These are phyloP conservation scores for Lobosporangium transversale DNA, from an alignment of 192 early-diverging fungal genomes.

Conservation along the genomic window DNA sequence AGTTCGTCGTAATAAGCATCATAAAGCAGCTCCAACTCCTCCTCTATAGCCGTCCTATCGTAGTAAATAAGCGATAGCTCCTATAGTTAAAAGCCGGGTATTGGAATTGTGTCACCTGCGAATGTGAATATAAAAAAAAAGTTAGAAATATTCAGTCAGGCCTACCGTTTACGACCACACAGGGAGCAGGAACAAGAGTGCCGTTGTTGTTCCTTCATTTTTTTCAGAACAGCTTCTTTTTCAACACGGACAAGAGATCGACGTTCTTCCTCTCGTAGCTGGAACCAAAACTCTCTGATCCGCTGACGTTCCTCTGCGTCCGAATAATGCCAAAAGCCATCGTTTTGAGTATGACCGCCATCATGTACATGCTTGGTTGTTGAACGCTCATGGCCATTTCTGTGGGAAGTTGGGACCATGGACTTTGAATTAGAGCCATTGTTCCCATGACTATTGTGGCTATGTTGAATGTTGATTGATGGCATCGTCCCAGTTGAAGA, in stretches of 20 bases:
- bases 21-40: slow-evolving; percentile 86
- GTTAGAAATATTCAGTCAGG: background rate
- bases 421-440: slow-evolving; percentile 21
- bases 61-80: too few relatives aligned
- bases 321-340: slow-evolving; percentile 74
- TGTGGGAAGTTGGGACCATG: slow-evolving; percentile 16
- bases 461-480: slow-evolving; percentile 8
- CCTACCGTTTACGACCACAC: slow-evolving; percentile 83
- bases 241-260: slow-evolving; percentile 83
- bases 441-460: slow-evolving; percentile 17
- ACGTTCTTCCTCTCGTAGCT: slow-evolving; percentile 82
- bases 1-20: slow-evolving; percentile 92
- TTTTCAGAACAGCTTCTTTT: slow-evolving; percentile 86
- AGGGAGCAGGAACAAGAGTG: slow-evolving; percentile 86
- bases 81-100: too few relatives aligned
- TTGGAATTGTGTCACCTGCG: too few relatives aligned
- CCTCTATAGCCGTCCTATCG: slow-evolving; percentile 81
- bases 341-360: slow-evolving; percentile 57
- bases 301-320: slow-evolving; percentile 80
- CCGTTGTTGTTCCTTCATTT: slow-evolving; percentile 91
- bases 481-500: slow-evolving; percentile 17
- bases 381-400: slow-evolving; percentile 40
- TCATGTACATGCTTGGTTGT: slow-evolving; percentile 41
- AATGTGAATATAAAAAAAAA: background rate
- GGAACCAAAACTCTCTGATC: slow-evolving; percentile 88